These are phyloP conservation scores for Auricularia auricula-judae DNA, from an alignment of 768 basidiomycete genomes.

Conservation along the genomic window DNA sequence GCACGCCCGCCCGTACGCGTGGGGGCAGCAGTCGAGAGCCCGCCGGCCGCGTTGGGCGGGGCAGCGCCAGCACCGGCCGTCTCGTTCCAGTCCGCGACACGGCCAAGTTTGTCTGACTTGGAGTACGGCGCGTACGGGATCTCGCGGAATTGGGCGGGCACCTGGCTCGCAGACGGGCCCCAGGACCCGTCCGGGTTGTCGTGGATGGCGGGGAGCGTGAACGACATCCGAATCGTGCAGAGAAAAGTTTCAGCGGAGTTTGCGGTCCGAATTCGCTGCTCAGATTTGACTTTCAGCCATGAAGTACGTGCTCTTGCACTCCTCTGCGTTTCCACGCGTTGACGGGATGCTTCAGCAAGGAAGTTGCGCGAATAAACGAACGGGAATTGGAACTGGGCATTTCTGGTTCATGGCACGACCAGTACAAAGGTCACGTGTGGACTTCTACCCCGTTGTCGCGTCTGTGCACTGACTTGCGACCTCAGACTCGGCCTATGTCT, in stretches of 20 bases:
- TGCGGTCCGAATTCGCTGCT: neutral
- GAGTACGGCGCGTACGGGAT: constrained; percentile 98
- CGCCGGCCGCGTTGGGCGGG: constrained; percentile 14
- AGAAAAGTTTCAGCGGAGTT: constrained; percentile 1
- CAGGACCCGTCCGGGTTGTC: constrained; percentile 92
- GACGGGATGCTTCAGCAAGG: neutral
- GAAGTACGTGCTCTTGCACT: constrained; percentile 47
- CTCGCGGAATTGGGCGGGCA: constrained; percentile 90
- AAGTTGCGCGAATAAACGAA: constrained; percentile 62
- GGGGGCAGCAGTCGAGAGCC: neutral
- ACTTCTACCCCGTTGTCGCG: neutral
- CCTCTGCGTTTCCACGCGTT: constrained; percentile 5
- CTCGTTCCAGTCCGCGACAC: constrained; percentile 97
- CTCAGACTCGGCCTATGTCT: constrained; percentile 88
- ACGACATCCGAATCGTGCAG: constrained; percentile 39
- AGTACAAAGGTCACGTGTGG: constrained; percentile 64
- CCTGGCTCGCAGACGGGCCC: constrained; percentile 74
- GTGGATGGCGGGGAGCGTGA: constrained; percentile 76
- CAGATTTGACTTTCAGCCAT: constrained; percentile 26
- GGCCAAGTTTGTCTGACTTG: constrained; percentile 96
- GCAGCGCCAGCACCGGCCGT: constrained; percentile 29
- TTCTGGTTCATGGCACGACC: constrained; percentile 85
- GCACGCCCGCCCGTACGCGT: constrained; percentile 31
- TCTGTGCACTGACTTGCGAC: neutral
- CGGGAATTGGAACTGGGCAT: constrained; percentile 72